Conservation (phyloP, 179 eudicot genomes). For the Spinacia oleracea region DNA sequence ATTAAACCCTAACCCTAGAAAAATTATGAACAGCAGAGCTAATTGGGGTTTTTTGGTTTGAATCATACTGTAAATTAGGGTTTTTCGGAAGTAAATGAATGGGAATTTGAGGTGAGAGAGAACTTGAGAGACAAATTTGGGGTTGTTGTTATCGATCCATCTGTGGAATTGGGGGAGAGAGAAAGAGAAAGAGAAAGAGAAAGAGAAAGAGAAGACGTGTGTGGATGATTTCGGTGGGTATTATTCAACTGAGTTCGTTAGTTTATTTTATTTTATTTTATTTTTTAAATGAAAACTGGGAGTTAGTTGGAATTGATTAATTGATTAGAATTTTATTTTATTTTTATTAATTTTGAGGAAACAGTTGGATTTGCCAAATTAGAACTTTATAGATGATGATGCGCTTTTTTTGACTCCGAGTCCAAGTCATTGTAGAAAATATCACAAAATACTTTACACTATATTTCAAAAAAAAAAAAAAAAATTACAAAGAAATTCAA, state of each 20-base stretch:
- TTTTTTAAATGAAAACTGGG: not conserved
- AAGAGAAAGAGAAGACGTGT: conserved; percentile 3
- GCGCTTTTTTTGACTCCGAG: not conserved
- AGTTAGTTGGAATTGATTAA: not conserved
- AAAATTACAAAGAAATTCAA: too few species aligned
- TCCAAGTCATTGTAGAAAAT: not conserved
- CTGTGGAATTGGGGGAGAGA: not conserved
- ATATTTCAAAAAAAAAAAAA: too few species aligned
- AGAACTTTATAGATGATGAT: not conserved
- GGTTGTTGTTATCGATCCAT: conserved; percentile 1
- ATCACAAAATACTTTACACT: not conserved
- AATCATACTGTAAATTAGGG: not conserved
- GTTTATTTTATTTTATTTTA: not conserved
- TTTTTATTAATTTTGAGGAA: too few species aligned
- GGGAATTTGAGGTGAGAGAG: not conserved
- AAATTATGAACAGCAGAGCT: conserved; percentile 24
- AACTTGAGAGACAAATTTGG: not conserved
- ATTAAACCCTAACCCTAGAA: conserved; percentile 55
- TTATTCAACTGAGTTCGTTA: not conserved
- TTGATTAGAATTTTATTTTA: too few species aligned
- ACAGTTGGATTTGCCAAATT: not conserved
- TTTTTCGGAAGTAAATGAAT: not conserved
- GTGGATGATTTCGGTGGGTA: not conserved
- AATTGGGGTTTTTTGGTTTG: conserved; percentile 15
- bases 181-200: conserved; percentile 2